A percentile compares a stretch with the other conserved stretches of the same genome.
Evolutionary conservation across 2,329 filamentous ascomycete species (phyloP).

Genomic region (Chaetomium sp.): DNA sequence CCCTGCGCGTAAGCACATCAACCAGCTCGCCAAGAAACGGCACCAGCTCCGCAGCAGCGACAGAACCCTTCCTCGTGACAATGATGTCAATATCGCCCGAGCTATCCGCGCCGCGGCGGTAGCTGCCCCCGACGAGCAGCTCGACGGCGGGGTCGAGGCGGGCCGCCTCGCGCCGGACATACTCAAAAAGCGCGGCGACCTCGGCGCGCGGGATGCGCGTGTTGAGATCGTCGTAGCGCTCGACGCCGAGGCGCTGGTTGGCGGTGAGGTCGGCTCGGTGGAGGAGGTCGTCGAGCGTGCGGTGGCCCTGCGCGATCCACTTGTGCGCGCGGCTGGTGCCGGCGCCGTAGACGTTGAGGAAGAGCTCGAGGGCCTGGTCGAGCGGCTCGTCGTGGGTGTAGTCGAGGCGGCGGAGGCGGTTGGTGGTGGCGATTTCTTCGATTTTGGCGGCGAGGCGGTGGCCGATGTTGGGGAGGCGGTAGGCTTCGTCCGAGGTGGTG

Average conservation of each 20-base stretch:
- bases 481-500: constrained; percentile 68
- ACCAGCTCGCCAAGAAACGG: constrained; percentile 67
- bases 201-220: constrained; percentile 76
- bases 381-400: constrained; percentile 67
- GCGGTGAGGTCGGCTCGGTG: constrained; percentile 63
- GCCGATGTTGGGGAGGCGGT: constrained; percentile 69
- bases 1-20: constrained; percentile 56
- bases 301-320: constrained; percentile 76
- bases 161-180: constrained; percentile 63
- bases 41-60: constrained; percentile 57
- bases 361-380: constrained; percentile 67
- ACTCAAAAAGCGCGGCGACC: constrained; percentile 67
- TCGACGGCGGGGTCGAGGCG: constrained; percentile 65
- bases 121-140: constrained; percentile 79
- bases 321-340: constrained; percentile 69
- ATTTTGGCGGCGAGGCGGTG: constrained; percentile 78
- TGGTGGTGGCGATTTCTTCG: constrained; percentile 80
- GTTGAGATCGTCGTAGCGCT: constrained; percentile 78
- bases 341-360: constrained; percentile 78
- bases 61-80: constrained; percentile 68
- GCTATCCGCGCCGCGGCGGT: constrained; percentile 72
- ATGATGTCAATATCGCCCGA: constrained; percentile 86
- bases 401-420: constrained; percentile 71
- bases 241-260: constrained; percentile 75
- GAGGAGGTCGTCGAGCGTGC: constrained; percentile 71